These are phyloP conservation scores for Brasenia schreberi DNA, from an alignment of 164 flowering plant genomes.

Conservation along the genomic window DNA sequence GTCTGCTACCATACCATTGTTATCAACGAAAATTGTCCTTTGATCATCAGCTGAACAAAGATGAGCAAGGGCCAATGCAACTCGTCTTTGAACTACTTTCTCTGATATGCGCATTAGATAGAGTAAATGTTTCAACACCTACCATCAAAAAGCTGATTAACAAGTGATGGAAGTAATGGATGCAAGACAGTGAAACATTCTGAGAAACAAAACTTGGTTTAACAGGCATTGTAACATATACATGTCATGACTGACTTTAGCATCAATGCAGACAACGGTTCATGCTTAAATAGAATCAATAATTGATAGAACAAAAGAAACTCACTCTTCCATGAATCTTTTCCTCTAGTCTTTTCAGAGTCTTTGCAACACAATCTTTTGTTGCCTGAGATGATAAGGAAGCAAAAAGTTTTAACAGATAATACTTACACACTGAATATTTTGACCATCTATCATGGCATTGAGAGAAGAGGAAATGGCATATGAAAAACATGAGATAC, in stretches of 20 bases:
- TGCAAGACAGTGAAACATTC: neutral
- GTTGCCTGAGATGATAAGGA: conserved; percentile 45
- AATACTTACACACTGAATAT: too few relatives aligned
- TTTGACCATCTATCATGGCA: too few relatives aligned
- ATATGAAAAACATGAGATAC: too few relatives aligned
- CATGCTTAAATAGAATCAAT: too few relatives aligned
- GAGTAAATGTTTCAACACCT: conserved; percentile 77
- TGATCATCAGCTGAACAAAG: conserved; percentile 83
- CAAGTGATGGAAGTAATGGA: conserved; percentile 1
- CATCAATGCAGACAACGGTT: too few relatives aligned
- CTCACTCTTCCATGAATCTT: conserved; percentile 88
- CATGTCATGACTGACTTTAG: too few relatives aligned
- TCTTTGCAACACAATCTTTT: conserved; percentile 96
- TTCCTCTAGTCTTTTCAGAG: conserved; percentile 91
- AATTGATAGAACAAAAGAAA: neutral
- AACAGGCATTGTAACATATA: too few relatives aligned
- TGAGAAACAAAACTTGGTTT: too few relatives aligned
- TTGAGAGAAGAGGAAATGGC: too few relatives aligned
- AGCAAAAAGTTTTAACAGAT: neutral
- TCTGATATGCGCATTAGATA: conserved; percentile 76
- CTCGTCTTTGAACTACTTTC: conserved; percentile 61
- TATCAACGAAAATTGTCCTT: conserved; percentile 73
- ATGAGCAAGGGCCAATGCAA: conserved; percentile 94
- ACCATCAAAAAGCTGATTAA: conserved; percentile 7
- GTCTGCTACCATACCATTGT: conserved; percentile 38